phyloP scores from a whole-genome alignment of 2,329 filamentous ascomycete species.

The Ampelomyces quisqualis region DNA sequence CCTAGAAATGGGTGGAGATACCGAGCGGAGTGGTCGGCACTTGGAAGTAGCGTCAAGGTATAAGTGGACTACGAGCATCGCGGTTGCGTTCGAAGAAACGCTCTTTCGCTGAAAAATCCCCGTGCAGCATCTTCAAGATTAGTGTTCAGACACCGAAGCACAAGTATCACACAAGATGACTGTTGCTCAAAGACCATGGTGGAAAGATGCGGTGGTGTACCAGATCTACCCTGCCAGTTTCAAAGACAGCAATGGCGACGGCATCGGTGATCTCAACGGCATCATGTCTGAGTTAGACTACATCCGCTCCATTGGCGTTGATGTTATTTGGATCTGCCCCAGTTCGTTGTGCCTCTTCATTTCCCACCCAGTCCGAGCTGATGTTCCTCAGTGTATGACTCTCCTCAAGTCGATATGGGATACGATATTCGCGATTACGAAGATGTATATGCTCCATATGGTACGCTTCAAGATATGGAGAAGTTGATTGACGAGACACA shows the following conservation, averaged over 20 bases:
- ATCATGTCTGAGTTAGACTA: constrained; percentile 61
- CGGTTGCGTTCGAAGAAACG: constrained; percentile 4
- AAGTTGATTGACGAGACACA: constrained; percentile 41
- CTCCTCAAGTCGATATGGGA: constrained; percentile 50
- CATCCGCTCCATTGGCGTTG: constrained; percentile 51
- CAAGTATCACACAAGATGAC: constrained; percentile 31
- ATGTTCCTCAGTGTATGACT: too few relatives aligned
- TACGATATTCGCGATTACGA: constrained; percentile 46
- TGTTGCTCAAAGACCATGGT: constrained; percentile 50
- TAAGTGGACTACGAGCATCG: constrained; percentile 10
- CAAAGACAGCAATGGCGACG: constrained; percentile 59
- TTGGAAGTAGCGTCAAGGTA: too few relatives aligned
- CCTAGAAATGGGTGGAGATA: not conserved
- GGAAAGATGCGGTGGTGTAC: constrained; percentile 63
- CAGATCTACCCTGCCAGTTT: constrained; percentile 65
- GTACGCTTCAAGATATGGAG: constrained; percentile 45
- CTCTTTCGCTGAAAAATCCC: too few relatives aligned
- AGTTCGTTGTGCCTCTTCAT: too few relatives aligned
- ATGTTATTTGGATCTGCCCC: constrained; percentile 42
- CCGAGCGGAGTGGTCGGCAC: too few relatives aligned
- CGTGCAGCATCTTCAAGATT: too few relatives aligned
- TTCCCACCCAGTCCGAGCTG: too few relatives aligned
- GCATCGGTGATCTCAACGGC: constrained; percentile 59
- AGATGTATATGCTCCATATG: constrained; percentile 44
- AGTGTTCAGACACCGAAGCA: too few relatives aligned